Evolutionary conservation across 2,329 filamentous ascomycete genomes (phyloP), one percentile per base, ranked within the genome.

Genomic region (Neofusicoccum kwambonambiense): DNA sequence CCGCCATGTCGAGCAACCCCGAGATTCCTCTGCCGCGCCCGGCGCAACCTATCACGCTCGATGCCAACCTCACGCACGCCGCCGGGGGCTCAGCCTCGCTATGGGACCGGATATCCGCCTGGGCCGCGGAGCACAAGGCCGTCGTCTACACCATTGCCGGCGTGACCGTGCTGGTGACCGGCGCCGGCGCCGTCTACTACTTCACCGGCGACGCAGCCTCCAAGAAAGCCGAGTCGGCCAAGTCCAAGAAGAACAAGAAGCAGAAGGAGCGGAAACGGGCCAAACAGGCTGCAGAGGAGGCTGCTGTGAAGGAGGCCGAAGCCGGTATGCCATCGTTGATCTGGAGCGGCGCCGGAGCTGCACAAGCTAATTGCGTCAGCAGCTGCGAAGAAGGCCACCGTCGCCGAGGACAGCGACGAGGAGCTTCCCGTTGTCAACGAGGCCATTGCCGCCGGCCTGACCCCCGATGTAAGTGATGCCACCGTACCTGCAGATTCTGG

Each of bases 101-200:
- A 64, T 97, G 93, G 93, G 92, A 97, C 78, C 90, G 93, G 73
- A 83, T 97, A 80, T 90, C 93, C 70, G 89, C 84, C 75, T 99
- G 95, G 94, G 93, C 91, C 13, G 91, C 93, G 2, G 94, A 98
- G 77, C 93, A 99, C 82, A 98, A 97, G 83, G 90, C 92, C 54
- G 86, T 94, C 63, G 93, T 96, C 68, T 99, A 97, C 80, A 97
- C 95, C 70, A 92, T 98, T 80, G 95, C 94, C 64, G 95, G 95
- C 74, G 91, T 97, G 66, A 94, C 94, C 62, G 86, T 97, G 54
- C 92, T 97, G 49, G 91, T 96, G 64, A 95, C 92, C 13, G 92
- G 91, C 67, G 94, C 93, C 39, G 94, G 95, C 71, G 91, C 92
- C 49, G 90, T 96, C 75, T 99, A 98, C 83, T 98, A 97, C 79